A percentile compares a stretch with the other conserved stretches of the same genome.
Evolutionary conservation across 257 asterid species (phyloP).

Genomic region (Solanum dulcamara): DNA sequence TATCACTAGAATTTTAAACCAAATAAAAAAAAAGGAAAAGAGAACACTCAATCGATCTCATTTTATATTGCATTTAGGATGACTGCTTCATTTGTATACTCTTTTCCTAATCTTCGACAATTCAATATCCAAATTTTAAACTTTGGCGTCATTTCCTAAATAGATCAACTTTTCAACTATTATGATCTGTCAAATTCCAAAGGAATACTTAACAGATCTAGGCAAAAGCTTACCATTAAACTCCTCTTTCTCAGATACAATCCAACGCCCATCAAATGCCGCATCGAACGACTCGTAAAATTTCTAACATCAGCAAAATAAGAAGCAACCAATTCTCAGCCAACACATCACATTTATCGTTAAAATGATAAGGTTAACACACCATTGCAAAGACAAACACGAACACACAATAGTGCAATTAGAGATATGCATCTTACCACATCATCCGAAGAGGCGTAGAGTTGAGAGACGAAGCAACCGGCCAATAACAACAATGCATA

Average conservation of each 20-base stretch:
- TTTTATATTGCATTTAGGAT: not conserved
- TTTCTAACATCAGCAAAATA: conserved; percentile 29
- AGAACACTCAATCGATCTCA: not conserved
- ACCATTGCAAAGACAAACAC: not conserved
- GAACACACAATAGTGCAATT: not conserved
- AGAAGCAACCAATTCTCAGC: not conserved
- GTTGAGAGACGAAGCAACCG: conserved; percentile 55
- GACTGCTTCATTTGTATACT: not conserved
- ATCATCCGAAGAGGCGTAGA: conserved; percentile 58
- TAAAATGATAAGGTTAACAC: not conserved
- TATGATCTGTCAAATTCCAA: not conserved
- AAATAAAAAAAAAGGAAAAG: fast-evolving
- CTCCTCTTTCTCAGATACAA: conserved; percentile 61
- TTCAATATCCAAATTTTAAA: not conserved
- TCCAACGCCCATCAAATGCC: conserved; percentile 70
- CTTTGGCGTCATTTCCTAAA: not conserved
- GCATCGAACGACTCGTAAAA: conserved; percentile 81
- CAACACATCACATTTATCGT: not conserved
- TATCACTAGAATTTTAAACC: not conserved
- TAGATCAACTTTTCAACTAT: not conserved
- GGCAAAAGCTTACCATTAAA: conserved; percentile 39
- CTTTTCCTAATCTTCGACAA: not conserved
- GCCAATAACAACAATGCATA: conserved; percentile 31
- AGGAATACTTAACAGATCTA: conserved; percentile 8
- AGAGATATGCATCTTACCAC: conserved; percentile 25